Percentiles rank a stretch among this genome's conserved stretches.
phyloP scores from a whole-genome alignment of 495 filamentous ascomycete genomes.

The Thermothielavioides terrestris region DNA sequence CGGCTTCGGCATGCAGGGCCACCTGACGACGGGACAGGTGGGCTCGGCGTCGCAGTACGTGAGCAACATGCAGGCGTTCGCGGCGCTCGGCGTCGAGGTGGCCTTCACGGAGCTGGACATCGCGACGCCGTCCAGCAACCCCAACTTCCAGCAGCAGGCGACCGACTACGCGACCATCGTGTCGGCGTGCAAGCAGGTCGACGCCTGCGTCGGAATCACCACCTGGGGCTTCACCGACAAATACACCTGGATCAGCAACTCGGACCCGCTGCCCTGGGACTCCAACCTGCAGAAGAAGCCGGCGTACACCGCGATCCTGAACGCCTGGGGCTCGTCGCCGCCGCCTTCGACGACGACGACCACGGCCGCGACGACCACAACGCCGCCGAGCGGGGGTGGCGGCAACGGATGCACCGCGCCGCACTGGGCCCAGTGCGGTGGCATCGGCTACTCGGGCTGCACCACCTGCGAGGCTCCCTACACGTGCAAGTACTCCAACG shows the following conservation, averaged over 20 bases:
- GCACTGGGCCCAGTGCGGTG: constrained; percentile 39
- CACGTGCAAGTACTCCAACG: constrained; percentile 34
- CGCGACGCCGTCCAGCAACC: constrained; percentile 31
- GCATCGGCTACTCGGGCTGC: constrained; percentile 32
- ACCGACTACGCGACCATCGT: constrained; percentile 2
- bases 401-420: neutral
- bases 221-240: constrained; percentile 52
- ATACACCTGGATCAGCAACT: constrained; percentile 50
- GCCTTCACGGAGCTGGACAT: constrained; percentile 57
- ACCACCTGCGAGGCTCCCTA: constrained; percentile 31
- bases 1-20: constrained; percentile 55
- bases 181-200: constrained; percentile 45
- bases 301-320: constrained; percentile 35
- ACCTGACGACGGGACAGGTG: constrained; percentile 48
- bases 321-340: constrained; percentile 6
- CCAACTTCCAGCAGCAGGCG: constrained; percentile 47
- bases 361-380: too few relatives aligned
- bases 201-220: constrained; percentile 56
- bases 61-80: constrained; percentile 38
- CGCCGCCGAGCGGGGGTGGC: too few relatives aligned
- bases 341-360: too few relatives aligned
- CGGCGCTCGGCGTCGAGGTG: constrained; percentile 47
- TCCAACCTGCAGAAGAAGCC: constrained; percentile 47
- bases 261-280: constrained; percentile 43
- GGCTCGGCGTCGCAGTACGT: constrained; percentile 39